Conservation (phyloP, 768 basidiomycete species). For the Boletus subcaerulescens region DNA sequence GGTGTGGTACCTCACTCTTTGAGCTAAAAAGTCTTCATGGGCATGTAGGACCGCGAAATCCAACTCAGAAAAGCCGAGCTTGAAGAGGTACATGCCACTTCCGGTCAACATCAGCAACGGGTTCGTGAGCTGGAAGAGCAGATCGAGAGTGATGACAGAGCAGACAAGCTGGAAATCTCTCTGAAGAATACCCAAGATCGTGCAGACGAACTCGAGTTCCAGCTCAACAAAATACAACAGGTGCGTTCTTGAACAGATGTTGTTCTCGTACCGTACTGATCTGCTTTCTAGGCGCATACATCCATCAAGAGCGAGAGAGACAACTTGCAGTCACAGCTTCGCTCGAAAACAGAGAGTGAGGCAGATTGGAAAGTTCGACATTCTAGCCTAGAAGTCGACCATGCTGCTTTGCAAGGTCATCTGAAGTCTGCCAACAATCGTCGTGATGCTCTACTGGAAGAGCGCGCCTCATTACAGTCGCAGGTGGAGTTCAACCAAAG, state of each 20-base stretch:
- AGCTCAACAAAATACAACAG: conserved; percentile 76
- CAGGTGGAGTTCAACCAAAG: conserved; percentile 46
- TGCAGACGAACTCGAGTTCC: conserved; percentile 81
- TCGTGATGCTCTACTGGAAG: conserved; percentile 45
- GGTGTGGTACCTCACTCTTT: background rate
- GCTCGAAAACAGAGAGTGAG: conserved; percentile 40
- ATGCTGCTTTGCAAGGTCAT: conserved; percentile 39
- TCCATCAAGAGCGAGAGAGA: conserved; percentile 63
- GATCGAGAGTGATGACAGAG: conserved; percentile 79
- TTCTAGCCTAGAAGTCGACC: conserved; percentile 43
- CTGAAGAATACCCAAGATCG: conserved; percentile 78
- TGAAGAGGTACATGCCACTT: conserved; percentile 50
- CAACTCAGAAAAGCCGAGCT: conserved; percentile 57
- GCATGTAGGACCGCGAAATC: conserved; percentile 66
- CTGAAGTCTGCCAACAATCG: conserved; percentile 45
- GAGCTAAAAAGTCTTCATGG: background rate
- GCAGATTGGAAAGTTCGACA: conserved; percentile 48
- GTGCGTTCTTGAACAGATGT: conserved; percentile 34
- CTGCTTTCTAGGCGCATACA: conserved; percentile 45
- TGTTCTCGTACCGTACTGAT: background rate
- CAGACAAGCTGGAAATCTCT: conserved; percentile 67
- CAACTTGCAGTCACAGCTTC: conserved; percentile 46
- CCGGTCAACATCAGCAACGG: conserved; percentile 52
- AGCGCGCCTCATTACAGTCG: conserved; percentile 48
- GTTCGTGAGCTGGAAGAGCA: conserved; percentile 77